Evolutionary conservation across 352 stramenopile species (phyloP), one percentile per base, ranked within the genome.

Genomic region (Phytophthora palmivora): DNA sequence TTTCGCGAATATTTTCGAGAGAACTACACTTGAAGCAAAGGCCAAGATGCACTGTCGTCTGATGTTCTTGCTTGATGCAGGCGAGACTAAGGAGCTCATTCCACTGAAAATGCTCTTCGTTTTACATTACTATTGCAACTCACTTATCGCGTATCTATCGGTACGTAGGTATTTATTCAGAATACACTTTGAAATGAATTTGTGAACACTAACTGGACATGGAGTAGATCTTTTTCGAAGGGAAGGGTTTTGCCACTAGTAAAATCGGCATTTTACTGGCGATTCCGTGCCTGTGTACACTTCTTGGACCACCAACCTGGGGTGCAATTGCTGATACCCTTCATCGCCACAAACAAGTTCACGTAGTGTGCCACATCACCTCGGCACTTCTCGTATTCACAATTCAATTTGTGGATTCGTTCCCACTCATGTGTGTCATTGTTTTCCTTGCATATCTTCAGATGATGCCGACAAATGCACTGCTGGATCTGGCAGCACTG

Each of bases 401-500:
- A 2, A 62, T 86, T n/a, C 74, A 83, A 38, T 74, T 79, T 34
- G 64, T 67, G 16, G 11, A 45, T 22, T 66, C 58, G 37, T 86
- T 86, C 39, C 30, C 53, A 1, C 14, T 78, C 44, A 79, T 72
- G 53, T 67, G 72, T 22, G 57, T 44, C 14, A 50, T 76, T 4
- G 60, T 84, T 14, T 58, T 77, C 38, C 32, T 69, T 3, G 69
- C 53, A 18, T 79, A 83, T 30, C 78, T 77, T 37, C 69, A 82
- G 18, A 73, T 67, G 63, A 47, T 72, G 47, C 71, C 79, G 2
- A 62, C 63, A 9, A 50, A 72, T 16, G 70, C 79, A 38, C 33
- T 88, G 45, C 56, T 87, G n/a, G 79, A 88, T 50, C 72, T 81
- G 34, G 74, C 76, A 11, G 70, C 81, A 4, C 71, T 87, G 48